Base-by-base conservation (phyloP, 106 monocot genomes). In the Dendrobium nobile region DNA sequence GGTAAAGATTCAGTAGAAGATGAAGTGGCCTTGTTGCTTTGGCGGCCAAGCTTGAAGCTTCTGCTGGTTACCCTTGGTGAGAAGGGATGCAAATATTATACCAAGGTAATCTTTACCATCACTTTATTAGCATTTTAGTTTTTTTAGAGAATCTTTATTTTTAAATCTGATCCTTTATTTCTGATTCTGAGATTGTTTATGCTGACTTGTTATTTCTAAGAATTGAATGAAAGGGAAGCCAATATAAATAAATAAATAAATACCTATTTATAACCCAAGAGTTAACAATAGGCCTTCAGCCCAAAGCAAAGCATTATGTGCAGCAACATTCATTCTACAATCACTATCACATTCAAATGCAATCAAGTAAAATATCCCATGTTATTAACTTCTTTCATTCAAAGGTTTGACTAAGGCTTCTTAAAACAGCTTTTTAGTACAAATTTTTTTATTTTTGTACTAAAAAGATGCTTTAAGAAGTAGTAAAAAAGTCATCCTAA, bases 11-110 rank as follows among this genome's bases (percentile, higher is more conserved):
- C 42, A 0, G 70, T 78, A 1, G 78, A 82, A 4, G 77, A 78
- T 54, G 82, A 82, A 20, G 77, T 78, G 51, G 82, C 70, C 26
- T 70, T 82, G 77, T 31, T 47, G 4, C 33, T 82, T 41, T 82
- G 82, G 82, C 77, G 72, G 8, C 68, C 82, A 40, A 54, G 16
- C 54, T 28, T 78, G 77, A 82, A 82, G 54, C 82, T 82, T 54
- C 77, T 82, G 40, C 28, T 82, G 18, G 82, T 82, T 15, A 82
- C 82, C 33, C 76, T 82, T 3, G 82, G 82, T 3, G 51, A 54
- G 2, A 54, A 78, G 3, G 82, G 82, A 11, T 68, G 77, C 47
- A 77, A 61, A 47, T 82, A 82, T 68, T 82, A 82, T 54, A 82
- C 82, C 22, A 82, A 82, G 82, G 82, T 82, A 51, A 47, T 5